Conservation (phyloP, 2,329 filamentous ascomycete species). For the Pseudocercospora vitis region DNA sequence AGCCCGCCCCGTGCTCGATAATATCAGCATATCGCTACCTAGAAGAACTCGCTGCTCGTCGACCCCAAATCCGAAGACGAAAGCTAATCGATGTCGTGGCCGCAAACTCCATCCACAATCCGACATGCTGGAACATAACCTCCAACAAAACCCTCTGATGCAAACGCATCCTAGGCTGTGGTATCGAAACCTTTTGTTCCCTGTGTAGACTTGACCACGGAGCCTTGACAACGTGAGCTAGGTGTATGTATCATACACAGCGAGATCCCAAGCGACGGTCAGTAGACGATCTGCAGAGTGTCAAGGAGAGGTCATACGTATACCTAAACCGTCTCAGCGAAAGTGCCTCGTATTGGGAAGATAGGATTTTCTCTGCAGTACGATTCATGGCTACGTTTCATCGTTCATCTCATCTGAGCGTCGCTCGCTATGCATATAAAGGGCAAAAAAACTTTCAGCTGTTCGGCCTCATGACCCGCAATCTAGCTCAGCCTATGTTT, state of each 20-base stretch:
- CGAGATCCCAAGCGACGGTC: too few species aligned
- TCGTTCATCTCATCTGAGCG: not conserved
- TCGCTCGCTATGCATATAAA: not conserved
- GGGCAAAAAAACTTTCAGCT: not conserved
- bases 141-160: not conserved
- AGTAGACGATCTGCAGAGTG: too few species aligned
- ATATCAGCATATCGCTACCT: not conserved
- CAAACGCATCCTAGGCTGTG: not conserved
- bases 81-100: not conserved
- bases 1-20: slow-evolving; percentile 45
- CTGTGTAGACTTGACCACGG: too few species aligned
- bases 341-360: not conserved
- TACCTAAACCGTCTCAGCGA: too few species aligned
- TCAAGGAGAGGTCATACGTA: too few species aligned
- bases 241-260: too few species aligned
- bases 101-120: not conserved
- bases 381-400: too few species aligned
- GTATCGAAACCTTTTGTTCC: not conserved
- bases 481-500: too few species aligned
- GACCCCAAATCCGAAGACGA: not conserved
- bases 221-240: too few species aligned
- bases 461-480: too few species aligned
- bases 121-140: not conserved
- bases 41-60: not conserved
- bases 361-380: too few species aligned